Conservation (phyloP, 2,329 filamentous ascomycete species). For the Penicillium occitanis region DNA sequence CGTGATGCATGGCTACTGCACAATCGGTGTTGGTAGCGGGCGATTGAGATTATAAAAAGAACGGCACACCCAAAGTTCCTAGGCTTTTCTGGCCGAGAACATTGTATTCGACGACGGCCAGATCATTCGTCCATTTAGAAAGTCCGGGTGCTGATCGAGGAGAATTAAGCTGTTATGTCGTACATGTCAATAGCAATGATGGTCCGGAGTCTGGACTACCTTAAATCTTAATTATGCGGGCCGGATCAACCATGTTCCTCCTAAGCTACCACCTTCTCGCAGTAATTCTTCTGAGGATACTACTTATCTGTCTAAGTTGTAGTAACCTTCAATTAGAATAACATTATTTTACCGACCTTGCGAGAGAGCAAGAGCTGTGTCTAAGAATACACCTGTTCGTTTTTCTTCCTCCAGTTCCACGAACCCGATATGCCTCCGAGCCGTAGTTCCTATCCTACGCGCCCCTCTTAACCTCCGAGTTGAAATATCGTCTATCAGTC, state of each 20-base stretch:
- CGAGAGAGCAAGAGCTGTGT: neutral
- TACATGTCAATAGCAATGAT: neutral
- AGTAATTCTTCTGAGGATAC: neutral
- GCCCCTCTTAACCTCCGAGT: neutral
- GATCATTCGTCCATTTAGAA: slow-evolving; percentile 14
- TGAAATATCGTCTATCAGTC: neutral
- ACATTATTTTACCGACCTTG: neutral
- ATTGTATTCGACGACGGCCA: slow-evolving; percentile 8
- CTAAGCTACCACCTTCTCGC: neutral
- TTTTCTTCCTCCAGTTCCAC: neutral
- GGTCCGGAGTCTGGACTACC: slow-evolving; percentile 1
- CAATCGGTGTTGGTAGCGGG: neutral
- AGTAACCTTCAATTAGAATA: neutral
- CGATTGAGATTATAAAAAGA: neutral
- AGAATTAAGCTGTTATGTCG: slow-evolving; percentile 6
- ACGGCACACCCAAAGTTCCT: slow-evolving; percentile 4
- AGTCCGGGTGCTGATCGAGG: neutral
- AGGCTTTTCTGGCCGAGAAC: slow-evolving; percentile 6
- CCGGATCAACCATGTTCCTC: slow-evolving; percentile 21
- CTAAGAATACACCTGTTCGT: neutral
- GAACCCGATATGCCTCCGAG: neutral
- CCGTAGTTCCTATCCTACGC: neutral
- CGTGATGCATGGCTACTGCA: slow-evolving; percentile 71
- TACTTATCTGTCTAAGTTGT: neutral
- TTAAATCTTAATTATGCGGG: slow-evolving; percentile 14